phyloP scores from a whole-genome alignment of 495 filamentous ascomycete genomes.

The Trichoderma virens region DNA sequence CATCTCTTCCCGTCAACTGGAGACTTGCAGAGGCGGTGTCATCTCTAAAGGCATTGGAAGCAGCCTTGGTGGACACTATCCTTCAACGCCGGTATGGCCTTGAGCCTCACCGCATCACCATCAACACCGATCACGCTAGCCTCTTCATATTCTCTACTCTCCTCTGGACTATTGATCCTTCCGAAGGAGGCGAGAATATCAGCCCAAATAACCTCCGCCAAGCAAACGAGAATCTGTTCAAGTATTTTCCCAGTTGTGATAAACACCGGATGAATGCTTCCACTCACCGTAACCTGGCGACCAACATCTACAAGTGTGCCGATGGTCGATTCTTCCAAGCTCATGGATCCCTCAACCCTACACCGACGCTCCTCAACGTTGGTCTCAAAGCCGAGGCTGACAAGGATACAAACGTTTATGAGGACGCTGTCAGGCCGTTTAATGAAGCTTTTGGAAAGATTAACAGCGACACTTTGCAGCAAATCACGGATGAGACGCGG shows the following conservation, averaged over 20 bases:
- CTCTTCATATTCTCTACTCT: slow-evolving; percentile 24
- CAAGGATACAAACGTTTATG: neutral
- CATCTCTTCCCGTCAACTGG: slow-evolving; percentile 25
- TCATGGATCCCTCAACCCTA: slow-evolving; percentile 47
- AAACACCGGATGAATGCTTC: slow-evolving; percentile 12
- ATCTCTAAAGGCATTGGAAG: slow-evolving; percentile 24
- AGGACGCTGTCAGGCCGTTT: neutral
- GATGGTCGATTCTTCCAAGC: slow-evolving; percentile 46
- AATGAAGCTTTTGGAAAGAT: neutral
- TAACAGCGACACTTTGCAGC: slow-evolving; percentile 1
- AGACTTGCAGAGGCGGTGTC: slow-evolving; percentile 26
- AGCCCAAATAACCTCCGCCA: slow-evolving; percentile 16
- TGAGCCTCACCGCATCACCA: slow-evolving; percentile 15
- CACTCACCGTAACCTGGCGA: slow-evolving; percentile 20
- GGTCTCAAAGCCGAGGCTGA: neutral
- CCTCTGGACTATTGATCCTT: slow-evolving; percentile 15
- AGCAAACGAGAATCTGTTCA: slow-evolving; percentile 13
- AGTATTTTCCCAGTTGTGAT: slow-evolving; percentile 20
- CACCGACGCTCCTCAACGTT: slow-evolving; percentile 20
- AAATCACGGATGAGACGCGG: slow-evolving; percentile 34
- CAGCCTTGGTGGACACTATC: slow-evolving; percentile 19
- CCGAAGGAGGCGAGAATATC: neutral
- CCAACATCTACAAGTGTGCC: slow-evolving; percentile 48
- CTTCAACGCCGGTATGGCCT: slow-evolving; percentile 24
- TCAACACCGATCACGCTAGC: slow-evolving; percentile 27